Conservation (phyloP, 495 filamentous ascomycete genomes). For the Penicillium bovifimosum region DNA sequence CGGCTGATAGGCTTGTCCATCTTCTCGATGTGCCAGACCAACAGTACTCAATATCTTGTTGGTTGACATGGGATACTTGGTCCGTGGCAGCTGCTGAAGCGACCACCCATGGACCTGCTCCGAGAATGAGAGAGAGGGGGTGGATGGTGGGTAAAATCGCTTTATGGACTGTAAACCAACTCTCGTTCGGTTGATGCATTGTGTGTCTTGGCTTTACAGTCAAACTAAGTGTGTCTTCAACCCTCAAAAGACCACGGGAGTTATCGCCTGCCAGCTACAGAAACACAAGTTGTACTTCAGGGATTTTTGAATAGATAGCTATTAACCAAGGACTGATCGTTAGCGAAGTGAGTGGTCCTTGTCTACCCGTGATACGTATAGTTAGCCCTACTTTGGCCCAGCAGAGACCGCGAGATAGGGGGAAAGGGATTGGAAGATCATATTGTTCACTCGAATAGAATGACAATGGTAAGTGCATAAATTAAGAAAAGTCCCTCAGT, state of each 20-base stretch:
- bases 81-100: background rate
- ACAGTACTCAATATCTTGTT: background rate
- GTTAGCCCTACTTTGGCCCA: background rate
- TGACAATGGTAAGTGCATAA: conserved; percentile 9
- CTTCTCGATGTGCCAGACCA: background rate
- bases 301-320: background rate
- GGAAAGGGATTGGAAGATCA: conserved; percentile 12
- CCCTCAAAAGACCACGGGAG: background rate
- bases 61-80: background rate
- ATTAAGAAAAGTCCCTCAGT: conserved; percentile 27
- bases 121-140: no score
- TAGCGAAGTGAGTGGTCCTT: background rate
- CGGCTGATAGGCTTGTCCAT: conserved; percentile 19
- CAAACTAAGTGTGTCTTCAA: background rate
- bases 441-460: conserved; percentile 27
- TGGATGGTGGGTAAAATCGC: no score
- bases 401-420: background rate
- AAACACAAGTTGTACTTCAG: background rate
- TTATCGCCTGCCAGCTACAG: background rate
- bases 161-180: no score
- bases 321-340: background rate
- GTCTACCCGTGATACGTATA: background rate
- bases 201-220: no score
- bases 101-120: no score
- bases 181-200: no score